Evolutionary conservation across 2,329 filamentous ascomycete genomes (phyloP).

Genomic region (Pseudogymnoascus sp.): DNA sequence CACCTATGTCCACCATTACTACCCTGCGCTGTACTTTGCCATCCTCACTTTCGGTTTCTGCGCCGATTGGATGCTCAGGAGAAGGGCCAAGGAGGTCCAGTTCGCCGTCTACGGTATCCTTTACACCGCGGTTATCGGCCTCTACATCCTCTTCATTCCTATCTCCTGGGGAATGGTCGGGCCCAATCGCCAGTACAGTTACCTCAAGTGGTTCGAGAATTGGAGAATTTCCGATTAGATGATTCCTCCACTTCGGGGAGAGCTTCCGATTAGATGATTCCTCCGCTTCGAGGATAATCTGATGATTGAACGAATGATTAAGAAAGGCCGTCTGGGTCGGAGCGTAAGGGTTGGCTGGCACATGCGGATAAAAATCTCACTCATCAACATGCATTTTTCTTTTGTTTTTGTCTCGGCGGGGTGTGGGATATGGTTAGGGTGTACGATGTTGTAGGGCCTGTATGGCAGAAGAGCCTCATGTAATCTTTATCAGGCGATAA

Average conservation of each 20-base stretch:
- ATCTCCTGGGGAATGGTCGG: slow-evolving; percentile 97
- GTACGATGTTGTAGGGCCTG: slow-evolving; percentile 1
- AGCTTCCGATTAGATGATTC: too few relatives aligned
- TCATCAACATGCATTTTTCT: slow-evolving; percentile 1
- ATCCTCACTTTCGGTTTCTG: slow-evolving; percentile 86
- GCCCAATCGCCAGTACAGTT: slow-evolving; percentile 70
- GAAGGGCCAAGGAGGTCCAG: slow-evolving; percentile 55
- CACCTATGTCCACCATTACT: slow-evolving; percentile 99
- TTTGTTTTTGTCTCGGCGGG: background rate
- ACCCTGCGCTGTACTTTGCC: slow-evolving; percentile 95
- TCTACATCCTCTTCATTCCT: slow-evolving; percentile 86
- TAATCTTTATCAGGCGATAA: background rate
- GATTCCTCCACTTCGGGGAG: background rate
- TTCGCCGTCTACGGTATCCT: slow-evolving; percentile 63
- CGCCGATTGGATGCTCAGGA: slow-evolving; percentile 71
- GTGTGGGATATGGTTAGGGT: background rate
- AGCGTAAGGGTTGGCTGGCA: slow-evolving; percentile 4
- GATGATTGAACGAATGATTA: slow-evolving; percentile 1
- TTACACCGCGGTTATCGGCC: slow-evolving; percentile 65
- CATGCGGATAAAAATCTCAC: background rate
- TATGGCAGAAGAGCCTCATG: background rate
- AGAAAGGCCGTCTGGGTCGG: background rate
- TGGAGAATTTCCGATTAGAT: slow-evolving; percentile 49
- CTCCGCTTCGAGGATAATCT: background rate
- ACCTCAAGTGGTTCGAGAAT: slow-evolving; percentile 86